These are phyloP conservation scores for Tieghemiomyces parasiticus DNA, from an alignment of 192 early-diverging fungal species.

Conservation along the genomic window DNA sequence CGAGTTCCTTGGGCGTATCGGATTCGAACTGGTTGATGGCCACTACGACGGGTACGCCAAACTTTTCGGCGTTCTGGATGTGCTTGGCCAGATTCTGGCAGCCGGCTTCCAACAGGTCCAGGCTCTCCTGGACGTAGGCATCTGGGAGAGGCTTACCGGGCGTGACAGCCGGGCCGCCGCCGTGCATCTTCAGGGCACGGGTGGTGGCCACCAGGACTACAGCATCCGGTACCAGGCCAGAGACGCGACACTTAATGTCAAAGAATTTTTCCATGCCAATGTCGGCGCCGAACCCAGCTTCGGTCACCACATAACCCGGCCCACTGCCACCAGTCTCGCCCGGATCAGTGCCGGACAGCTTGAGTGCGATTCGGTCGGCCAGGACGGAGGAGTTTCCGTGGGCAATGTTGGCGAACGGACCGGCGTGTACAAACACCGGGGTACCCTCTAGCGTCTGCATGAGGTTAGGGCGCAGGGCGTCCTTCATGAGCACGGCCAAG, in stretches of 20 bases:
- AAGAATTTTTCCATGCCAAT: constrained; percentile 99
- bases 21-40: constrained; percentile 82
- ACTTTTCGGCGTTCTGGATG: constrained; percentile 78
- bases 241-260: constrained; percentile 94
- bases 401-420: constrained; percentile 99
- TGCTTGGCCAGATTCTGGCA: constrained; percentile 80
- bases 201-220: constrained; percentile 93
- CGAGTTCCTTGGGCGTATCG: constrained; percentile 78
- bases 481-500: constrained; percentile 93
- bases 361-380: constrained; percentile 92
- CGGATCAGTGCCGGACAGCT: constrained; percentile 60
- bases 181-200: constrained; percentile 93
- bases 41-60: constrained; percentile 81
- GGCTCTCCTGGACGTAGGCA: constrained; percentile 75
- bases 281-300: constrained; percentile 99
- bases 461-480: constrained; percentile 95
- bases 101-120: constrained; percentile 70
- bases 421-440: constrained; percentile 96
- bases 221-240: constrained; percentile 71
- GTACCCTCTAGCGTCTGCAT: constrained; percentile 99
- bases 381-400: constrained; percentile 94
- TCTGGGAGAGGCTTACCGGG: constrained; percentile 86
- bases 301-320: constrained; percentile 86
- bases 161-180: constrained; percentile 81
- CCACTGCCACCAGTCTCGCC: constrained; percentile 25